Evolutionary conservation across 176 grass and related monocot species (phyloP), one percentile per base, ranked within the genome.

Genomic region (Hordeum vulgare): DNA sequence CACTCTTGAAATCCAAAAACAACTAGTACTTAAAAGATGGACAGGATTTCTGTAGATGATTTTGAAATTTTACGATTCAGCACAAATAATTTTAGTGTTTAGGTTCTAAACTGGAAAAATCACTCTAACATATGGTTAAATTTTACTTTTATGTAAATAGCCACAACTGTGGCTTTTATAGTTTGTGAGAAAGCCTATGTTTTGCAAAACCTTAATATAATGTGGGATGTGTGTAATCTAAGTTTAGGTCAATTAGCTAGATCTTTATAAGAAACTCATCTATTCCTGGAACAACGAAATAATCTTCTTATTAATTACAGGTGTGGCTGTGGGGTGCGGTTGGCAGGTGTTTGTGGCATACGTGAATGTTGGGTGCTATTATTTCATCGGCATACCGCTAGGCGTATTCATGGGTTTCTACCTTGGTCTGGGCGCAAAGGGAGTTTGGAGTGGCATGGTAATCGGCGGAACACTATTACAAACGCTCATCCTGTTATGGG

Each of bases 311-410:
- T 61, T 61, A 26, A 61, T 61, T 63, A 31, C 61, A 51, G 87
- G 87, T 65, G 87, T 64, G 37, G 81, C 81, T 0, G 34, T 89
- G 27, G 81, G 87, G 14, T 74, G 65, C 23, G 75, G 87, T 9
- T 84, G 87, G 87, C 81, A 89, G 47, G 18, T 36, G 15, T 54
- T 45, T 12, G 81, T 89, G n/a, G 74, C 87, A 29, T 89, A 85
- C 41, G 81, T 81, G 18, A 85, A 80, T 54, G 40, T 69, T 60
- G 87, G 47, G n/a, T 76, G 75, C 54, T 89, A 89, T 15, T 89
- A 85, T 76, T 14, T 85, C 3, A 37, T 89, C 28, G 87, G 81
- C 33, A 35, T 85, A 34, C 66, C 76, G 5, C 66, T 85, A 10
- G 87, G 76, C 18, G 3, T 80, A 57, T 33, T 81, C 26, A 34